A percentile compares a stretch with the other conserved stretches of the same genome.
phyloP scores from a whole-genome alignment of 306 rosid genomes.

The Quercus robur region DNA sequence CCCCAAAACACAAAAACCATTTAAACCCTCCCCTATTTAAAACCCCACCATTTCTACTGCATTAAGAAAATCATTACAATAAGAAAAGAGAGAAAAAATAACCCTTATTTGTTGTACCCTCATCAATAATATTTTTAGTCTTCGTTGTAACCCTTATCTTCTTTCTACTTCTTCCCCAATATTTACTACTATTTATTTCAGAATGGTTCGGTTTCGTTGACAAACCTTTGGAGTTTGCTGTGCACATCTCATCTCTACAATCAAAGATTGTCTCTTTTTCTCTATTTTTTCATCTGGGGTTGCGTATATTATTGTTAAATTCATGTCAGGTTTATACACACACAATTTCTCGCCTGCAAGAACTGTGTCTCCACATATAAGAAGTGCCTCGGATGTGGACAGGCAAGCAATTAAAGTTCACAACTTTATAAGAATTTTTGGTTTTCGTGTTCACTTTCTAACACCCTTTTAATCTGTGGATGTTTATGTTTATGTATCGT shows the following conservation, averaged over 20 bases:
- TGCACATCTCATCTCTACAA: not conserved
- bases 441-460: not conserved
- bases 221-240: not conserved
- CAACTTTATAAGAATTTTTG: not conserved
- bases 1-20: not conserved
- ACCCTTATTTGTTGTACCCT: no score
- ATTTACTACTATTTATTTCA: not conserved
- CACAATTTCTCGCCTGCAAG: conserved; percentile 46
- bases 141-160: not conserved
- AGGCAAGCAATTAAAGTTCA: conserved; percentile 22
- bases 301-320: conserved; percentile 18
- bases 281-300: not conserved
- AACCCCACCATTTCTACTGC: not conserved
- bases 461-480: conserved; percentile 5
- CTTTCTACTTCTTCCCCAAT: not conserved
- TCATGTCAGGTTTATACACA: conserved; percentile 46
- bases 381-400: conserved; percentile 46
- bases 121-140: not conserved
- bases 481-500: not conserved
- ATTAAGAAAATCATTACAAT: no score
- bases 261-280: not conserved
- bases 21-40: not conserved
- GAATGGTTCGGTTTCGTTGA: not conserved
- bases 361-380: conserved; percentile 44
- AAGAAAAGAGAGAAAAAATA: no score